These are phyloP conservation scores for Eleusine coracana DNA, from an alignment of 176 grass and related monocot species.

Conservation along the genomic window DNA sequence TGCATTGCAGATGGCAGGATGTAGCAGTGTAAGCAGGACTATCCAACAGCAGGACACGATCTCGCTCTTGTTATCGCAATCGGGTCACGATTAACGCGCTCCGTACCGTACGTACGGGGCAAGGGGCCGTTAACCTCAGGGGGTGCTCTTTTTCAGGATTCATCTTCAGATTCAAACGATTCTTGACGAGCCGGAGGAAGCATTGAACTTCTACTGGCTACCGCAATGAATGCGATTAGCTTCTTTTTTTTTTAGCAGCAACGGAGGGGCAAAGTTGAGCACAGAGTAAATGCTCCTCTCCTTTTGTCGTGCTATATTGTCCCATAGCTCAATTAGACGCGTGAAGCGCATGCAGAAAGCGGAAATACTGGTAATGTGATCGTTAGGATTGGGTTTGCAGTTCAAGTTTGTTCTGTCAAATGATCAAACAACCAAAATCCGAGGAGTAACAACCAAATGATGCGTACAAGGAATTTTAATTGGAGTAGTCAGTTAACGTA, in stretches of 20 bases:
- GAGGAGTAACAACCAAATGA: no score
- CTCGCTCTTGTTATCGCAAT: neutral
- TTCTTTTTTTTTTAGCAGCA: neutral
- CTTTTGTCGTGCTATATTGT: conserved; percentile 38
- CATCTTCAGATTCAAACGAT: neutral
- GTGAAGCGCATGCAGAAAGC: neutral
- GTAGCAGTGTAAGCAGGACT: neutral
- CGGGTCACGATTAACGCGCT: neutral
- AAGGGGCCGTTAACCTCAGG: neutral
- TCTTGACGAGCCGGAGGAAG: neutral
- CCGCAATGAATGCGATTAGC: neutral
- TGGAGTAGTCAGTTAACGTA: no score
- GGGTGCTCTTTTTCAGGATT: conserved; percentile 4
- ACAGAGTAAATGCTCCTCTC: conserved; percentile 40
- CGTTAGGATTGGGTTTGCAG: neutral
- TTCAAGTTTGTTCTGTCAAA: neutral
- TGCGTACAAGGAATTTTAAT: no score
- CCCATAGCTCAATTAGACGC: neutral
- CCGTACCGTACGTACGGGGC: neutral
- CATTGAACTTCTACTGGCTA: neutral
- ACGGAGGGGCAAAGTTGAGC: no score
- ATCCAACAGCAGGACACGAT: conserved; percentile 4
- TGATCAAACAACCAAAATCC: neutral
- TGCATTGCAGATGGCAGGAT: neutral
- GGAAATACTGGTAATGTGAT: neutral